These are phyloP conservation scores for Reutealis trisperma DNA, from an alignment of 345 rosid genomes.

Conservation along the genomic window DNA sequence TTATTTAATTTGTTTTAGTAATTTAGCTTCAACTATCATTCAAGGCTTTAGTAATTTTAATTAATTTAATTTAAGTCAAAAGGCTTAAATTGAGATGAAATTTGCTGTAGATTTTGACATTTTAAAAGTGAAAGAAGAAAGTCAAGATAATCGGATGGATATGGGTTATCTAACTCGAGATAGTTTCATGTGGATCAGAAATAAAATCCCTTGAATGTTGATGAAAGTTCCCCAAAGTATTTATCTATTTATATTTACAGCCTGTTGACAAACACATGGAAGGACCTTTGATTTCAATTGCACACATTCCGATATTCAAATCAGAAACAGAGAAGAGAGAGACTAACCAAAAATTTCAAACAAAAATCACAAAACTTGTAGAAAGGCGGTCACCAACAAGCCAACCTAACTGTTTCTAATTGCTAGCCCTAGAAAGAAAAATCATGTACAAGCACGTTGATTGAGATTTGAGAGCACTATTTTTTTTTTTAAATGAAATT, in stretches of 20 bases:
- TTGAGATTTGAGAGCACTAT: background rate
- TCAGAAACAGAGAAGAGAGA: too few relatives aligned
- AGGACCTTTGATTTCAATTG: background rate
- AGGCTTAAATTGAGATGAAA: too few relatives aligned
- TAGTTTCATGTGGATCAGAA: conserved; percentile 9
- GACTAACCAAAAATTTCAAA: background rate
- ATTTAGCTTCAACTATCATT: too few relatives aligned
- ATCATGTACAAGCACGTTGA: conserved; percentile 21
- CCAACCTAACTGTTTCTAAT: conserved; percentile 31
- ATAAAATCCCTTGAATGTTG: conserved; percentile 2
- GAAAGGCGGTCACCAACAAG: conserved; percentile 47
- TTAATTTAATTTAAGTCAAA: too few relatives aligned
- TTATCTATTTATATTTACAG: conserved; percentile 8
- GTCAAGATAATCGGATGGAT: conserved; percentile 30
- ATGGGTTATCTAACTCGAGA: conserved; percentile 41
- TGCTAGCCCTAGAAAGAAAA: background rate
- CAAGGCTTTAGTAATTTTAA: too few relatives aligned
- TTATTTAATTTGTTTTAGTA: too few relatives aligned
- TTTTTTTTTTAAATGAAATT: background rate
- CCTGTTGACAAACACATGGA: background rate
- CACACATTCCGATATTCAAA: background rate
- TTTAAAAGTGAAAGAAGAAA: background rate
- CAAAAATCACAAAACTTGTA: background rate
- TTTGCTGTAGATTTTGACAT: background rate
- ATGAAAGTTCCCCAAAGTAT: conserved; percentile 1